A percentile compares a stretch with the other conserved stretches of the same genome.
phyloP scores from a whole-genome alignment of 768 basidiomycete genomes.

The Terana coerulea region DNA sequence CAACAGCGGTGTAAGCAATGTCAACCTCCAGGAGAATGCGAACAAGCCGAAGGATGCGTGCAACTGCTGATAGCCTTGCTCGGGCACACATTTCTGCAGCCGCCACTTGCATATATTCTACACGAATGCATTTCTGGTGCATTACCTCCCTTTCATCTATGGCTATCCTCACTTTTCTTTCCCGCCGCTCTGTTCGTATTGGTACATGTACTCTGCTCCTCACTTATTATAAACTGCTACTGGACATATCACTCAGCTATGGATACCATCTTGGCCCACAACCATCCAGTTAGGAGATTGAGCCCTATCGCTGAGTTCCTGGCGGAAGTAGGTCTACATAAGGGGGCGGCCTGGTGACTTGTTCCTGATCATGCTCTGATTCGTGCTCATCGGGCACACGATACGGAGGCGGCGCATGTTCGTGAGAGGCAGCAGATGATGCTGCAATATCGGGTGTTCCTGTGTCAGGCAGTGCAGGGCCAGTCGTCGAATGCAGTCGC shows the following conservation, averaged over 20 bases:
- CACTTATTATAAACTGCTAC: conserved; percentile 10
- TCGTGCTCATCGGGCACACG: conserved; percentile 45
- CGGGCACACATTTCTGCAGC: background rate
- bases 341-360: conserved; percentile 32
- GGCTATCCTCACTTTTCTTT: conserved; percentile 8
- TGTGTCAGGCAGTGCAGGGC: conserved; percentile 11
- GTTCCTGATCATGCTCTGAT: conserved; percentile 22
- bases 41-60: conserved; percentile 72
- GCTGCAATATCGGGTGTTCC: conserved; percentile 7
- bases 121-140: background rate
- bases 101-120: too few species aligned
- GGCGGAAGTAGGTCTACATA: conserved; percentile 32
- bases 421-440: conserved; percentile 30
- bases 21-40: conserved; percentile 68
- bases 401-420: conserved; percentile 78
- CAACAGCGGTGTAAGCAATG: conserved; percentile 47
- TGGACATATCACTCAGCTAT: conserved; percentile 7
- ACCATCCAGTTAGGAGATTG: too few species aligned
- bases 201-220: conserved; percentile 21
- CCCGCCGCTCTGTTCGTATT: conserved; percentile 13
- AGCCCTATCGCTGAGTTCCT: too few species aligned
- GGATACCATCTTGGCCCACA: too few species aligned
- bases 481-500: conserved; percentile 17
- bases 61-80: conserved; percentile 57
- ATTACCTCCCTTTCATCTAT: conserved; percentile 1